Base-by-base conservation (phyloP, 352 stramenopile species). In the Blastocystis sp. region DNA sequence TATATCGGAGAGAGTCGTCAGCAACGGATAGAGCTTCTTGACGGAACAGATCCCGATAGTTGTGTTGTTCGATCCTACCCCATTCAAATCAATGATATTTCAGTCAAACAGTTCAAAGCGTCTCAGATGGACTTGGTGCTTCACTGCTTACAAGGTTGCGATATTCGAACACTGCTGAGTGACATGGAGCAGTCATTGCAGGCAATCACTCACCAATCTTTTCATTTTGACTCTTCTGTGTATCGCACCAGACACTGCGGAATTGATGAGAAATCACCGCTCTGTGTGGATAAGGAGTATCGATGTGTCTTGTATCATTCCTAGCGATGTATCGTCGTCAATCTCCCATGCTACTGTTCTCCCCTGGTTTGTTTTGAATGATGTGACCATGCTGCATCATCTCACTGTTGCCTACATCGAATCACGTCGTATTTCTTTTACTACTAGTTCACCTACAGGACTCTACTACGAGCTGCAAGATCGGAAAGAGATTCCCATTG, bases 61-160 rank as follows among this genome's bases (percentile, higher is more conserved):
- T 34, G 30, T 30, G n/a, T 81, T n/a, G 18, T 64, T 34, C 70
- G 50, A 65, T 81, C 70, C 3, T 63, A 63, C 65, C 70, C 70
- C 26, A 81, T 81, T 41, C 50, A 39, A 26, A 81, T 81, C 45
- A 45, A 81, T n/a, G 45, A 81, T n/a, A 81, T 81, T 41, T 47
- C 37, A 50, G 65, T 81, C 43, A 81, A 81, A 24, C 13, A 81
- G n/a, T 81, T 50, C 70, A 66, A 34, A 63, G 26, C 43, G 20
- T 43, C 26, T 3, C 47, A 34, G 30, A 43, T 39, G 3, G 55
- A 41, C 34, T 11, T 62, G 45, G 26, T 53, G 34, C 70, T 81
- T 20, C 39, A 24, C 50, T 81, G 70, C 39, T 50, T 37, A 20
- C 70, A 63, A n/a, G 70, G 70, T 6, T 81, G 70, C 37, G 26